Base-by-base conservation (phyloP, 2,329 filamentous ascomycete genomes). In the Sarocladium strictum region DNA sequence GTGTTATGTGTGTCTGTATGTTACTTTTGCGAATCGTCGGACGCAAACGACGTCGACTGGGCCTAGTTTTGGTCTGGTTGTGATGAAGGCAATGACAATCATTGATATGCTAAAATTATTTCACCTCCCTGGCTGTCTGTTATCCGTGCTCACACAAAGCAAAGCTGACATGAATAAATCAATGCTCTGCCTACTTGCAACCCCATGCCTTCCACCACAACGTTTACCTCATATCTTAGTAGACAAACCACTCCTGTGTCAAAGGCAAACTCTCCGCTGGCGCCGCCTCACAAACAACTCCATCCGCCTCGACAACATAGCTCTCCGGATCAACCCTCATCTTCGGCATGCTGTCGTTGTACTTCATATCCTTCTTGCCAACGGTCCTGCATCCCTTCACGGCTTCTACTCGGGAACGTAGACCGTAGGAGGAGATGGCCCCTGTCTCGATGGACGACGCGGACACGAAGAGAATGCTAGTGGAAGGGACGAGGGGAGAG, bases 241-340 rank as follows among this genome's bases (percentile, higher is more conserved):
- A 96, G 53, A 92, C 82, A 69, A 85, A 96, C 65, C 81, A 92
- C 14, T 72, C 76, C 74, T 96, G 90, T 56, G 87, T 84, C 66
- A 96, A 74, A 6, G 91, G 91, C 69, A 97, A 68, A 53, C 66
- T 77, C 24, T 77, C 76, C 21, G 87, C 82, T 3, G 91, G 89
- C 69, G 87, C 89, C 0, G 90, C 90, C 40, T 75, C 79, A 65
- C 88, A 92, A 33, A 85, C 74, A 68, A 81, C 71, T 0, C 89
- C 91, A 70, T 96, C 90, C 1, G 92, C 92, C 73, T 93, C 85
- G 24, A 97, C 92, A 15, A 77, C 81, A 73, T 97, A 97, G 64
- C 81, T 85, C 78, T 97, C 93, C 4, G 93, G 89, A 69, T 97
- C 92, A 57, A 97, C 92, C 63, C 77, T 84, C 89, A 97, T 97